Evolutionary conservation across 2,329 filamentous ascomycete species (phyloP).

Genomic region (Chaetomium olivaceum): DNA sequence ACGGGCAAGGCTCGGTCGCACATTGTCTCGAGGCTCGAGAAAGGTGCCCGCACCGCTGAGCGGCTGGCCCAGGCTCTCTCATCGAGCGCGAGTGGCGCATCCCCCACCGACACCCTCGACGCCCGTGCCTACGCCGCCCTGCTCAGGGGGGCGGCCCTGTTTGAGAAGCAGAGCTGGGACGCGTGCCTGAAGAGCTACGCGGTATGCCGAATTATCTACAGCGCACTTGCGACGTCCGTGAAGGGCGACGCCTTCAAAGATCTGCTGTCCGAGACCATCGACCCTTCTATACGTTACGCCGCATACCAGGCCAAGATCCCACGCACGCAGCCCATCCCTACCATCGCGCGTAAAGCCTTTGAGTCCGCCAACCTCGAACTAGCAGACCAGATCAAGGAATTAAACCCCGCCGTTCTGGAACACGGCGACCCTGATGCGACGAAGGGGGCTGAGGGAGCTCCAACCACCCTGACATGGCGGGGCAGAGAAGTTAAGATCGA

Average conservation of each 20-base stretch:
- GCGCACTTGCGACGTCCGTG: slow-evolving; percentile 63
- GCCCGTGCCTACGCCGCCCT: slow-evolving; percentile 80
- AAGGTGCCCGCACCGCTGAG: slow-evolving; percentile 71
- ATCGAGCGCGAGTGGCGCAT: slow-evolving; percentile 63
- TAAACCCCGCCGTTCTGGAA: slow-evolving; percentile 68
- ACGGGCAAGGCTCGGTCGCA: slow-evolving; percentile 79
- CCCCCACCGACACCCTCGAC: slow-evolving; percentile 73
- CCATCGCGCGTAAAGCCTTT: slow-evolving; percentile 78
- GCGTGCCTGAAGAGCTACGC: slow-evolving; percentile 74
- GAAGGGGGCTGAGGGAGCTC: slow-evolving; percentile 51
- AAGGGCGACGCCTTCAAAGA: slow-evolving; percentile 83
- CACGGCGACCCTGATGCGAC: slow-evolving; percentile 54
- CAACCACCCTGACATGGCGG: slow-evolving; percentile 82
- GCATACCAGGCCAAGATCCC: slow-evolving; percentile 90
- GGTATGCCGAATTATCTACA: slow-evolving; percentile 78
- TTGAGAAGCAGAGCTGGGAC: slow-evolving; percentile 89
- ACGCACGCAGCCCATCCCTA: slow-evolving; percentile 76
- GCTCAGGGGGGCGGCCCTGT: slow-evolving; percentile 73
- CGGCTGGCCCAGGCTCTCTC: slow-evolving; percentile 67
- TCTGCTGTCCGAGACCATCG: slow-evolving; percentile 79
- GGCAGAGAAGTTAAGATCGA: slow-evolving; percentile 83
- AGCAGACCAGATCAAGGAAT: slow-evolving; percentile 65
- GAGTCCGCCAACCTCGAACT: slow-evolving; percentile 63
- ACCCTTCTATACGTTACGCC: slow-evolving; percentile 91
- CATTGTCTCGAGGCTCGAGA: slow-evolving; percentile 82